Evolutionary conservation across 139 green algal species (phyloP), one percentile per base, ranked within the genome.

Genomic region (Chlorella sorokiniana): DNA sequence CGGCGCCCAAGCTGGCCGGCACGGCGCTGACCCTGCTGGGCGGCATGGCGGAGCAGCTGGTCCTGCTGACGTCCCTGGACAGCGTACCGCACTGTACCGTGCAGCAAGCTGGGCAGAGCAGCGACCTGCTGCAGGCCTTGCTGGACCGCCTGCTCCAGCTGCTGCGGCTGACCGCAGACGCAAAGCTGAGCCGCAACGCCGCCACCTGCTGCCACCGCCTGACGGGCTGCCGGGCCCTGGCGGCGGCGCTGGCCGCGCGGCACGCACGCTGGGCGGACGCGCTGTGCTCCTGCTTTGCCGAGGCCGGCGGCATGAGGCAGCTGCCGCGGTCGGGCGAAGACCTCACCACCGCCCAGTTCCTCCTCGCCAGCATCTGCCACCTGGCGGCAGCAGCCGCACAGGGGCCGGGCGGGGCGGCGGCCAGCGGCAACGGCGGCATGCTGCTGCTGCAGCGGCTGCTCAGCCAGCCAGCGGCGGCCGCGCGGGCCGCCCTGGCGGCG

Each of bases 11-110:
- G 84, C 88, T 94, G 23, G 71, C 90, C 1, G 91, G 91, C 67
- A 94, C 90, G 0, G 90, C 90, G 3, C 81, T 93, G 2, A 94
- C 91, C 7, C 59, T 94, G 54, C 51, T 92, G 11, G 90, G 89
- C 1, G 89, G 89, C 67, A 76, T 94, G 74, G 65, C 82, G 7
- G 64, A 64, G 33, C 91, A 88, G 84, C 85, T 89, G 22, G 54
- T 77, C 22, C n/a, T 51, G 3, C 76, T 85, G 23, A 73, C 79
- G 4, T 74, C 61, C 14, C 11, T 31, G 4, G 42, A 78, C 31
- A n/a, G 52, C 16, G 37, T 31, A n/a, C 69, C 62, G 25, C 25
- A 44, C 48, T 25, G 48, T 16, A 59, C 14, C 14, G 48, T 59
- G 41, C 18, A 54, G 44, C 45, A 45, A 25, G 29, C 22, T 6